Percentiles rank a stretch among this genome's conserved stretches.
Conservation (phyloP, 495 filamentous ascomycete species). For the Chaetomium cochliodes region DNA sequence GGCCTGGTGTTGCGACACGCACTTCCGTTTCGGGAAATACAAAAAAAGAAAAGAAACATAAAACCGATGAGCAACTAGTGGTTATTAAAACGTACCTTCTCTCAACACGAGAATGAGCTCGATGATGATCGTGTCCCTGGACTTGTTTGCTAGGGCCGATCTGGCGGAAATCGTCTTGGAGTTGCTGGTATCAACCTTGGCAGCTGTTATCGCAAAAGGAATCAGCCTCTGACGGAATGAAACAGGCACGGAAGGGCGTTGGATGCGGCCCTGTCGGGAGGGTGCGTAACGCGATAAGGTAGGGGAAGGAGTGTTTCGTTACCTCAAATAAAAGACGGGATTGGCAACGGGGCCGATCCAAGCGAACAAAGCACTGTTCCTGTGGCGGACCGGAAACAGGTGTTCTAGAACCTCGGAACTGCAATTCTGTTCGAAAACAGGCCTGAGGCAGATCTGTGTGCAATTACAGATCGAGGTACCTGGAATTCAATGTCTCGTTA, state of each 20-base stretch:
- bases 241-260: conserved; percentile 6
- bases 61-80: not conserved
- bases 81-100: conserved; percentile 17
- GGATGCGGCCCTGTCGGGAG: conserved; percentile 1
- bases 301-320: conserved; percentile 8
- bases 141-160: too few relatives aligned
- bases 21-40: conserved; percentile 5
- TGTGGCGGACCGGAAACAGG: conserved; percentile 2
- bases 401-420: not conserved
- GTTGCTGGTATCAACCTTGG: conserved; percentile 3
- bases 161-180: not conserved
- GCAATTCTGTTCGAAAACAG: conserved; percentile 6
- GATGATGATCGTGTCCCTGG: not conserved
- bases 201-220: conserved; percentile 16
- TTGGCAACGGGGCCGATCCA: not conserved
- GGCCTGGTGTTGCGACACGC: not conserved
- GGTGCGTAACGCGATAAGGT: conserved; percentile 12
- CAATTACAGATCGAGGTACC: not conserved
- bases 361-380: conserved; percentile 11
- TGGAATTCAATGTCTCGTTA: not conserved
- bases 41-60: not conserved
- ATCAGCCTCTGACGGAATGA: conserved; percentile 13
- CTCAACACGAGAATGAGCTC: conserved; percentile 1
- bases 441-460: not conserved
- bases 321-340: conserved; percentile 2